Evolutionary conservation across 176 grass and related monocot species (phyloP).

Genomic region (Areca catechu): DNA sequence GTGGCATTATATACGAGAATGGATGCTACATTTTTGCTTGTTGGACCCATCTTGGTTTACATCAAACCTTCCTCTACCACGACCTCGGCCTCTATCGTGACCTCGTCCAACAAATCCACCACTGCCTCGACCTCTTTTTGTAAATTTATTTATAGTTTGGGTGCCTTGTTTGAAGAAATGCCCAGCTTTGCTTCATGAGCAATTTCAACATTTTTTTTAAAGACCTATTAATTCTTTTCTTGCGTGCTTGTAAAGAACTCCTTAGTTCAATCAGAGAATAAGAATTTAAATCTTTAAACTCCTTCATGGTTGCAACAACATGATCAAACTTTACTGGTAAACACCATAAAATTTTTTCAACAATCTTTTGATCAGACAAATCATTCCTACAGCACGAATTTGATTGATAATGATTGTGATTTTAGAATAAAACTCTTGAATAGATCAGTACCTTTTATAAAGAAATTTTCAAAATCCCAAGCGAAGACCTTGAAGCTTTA

Average conservation of each 20-base stretch:
- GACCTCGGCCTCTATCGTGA: too few relatives aligned
- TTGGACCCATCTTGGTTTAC: too few relatives aligned
- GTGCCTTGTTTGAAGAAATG: neutral
- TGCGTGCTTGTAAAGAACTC: conserved; percentile 6
- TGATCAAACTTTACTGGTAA: too few relatives aligned
- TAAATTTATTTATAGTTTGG: too few relatives aligned
- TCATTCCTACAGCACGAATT: conserved; percentile 1
- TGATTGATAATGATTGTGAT: conserved; percentile 8
- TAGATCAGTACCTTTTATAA: neutral
- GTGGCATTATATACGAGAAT: too few relatives aligned
- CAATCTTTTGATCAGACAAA: neutral
- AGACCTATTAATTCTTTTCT: neutral
- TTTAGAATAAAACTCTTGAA: conserved; percentile 7
- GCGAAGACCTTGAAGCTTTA: conserved; percentile 8
- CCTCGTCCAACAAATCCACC: neutral
- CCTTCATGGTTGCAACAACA: conserved; percentile 13
- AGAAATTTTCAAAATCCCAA: conserved; percentile 2
- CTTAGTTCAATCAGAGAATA: conserved; percentile 9
- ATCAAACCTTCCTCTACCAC: too few relatives aligned
- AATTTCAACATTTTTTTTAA: neutral
- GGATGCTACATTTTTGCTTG: too few relatives aligned
- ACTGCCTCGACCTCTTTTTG: neutral
- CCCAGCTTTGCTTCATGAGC: neutral
- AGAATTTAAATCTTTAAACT: conserved; percentile 10
- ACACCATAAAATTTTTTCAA: too few relatives aligned